These are phyloP conservation scores for Suillus discolor DNA, from an alignment of 768 basidiomycete species.

Conservation along the genomic window DNA sequence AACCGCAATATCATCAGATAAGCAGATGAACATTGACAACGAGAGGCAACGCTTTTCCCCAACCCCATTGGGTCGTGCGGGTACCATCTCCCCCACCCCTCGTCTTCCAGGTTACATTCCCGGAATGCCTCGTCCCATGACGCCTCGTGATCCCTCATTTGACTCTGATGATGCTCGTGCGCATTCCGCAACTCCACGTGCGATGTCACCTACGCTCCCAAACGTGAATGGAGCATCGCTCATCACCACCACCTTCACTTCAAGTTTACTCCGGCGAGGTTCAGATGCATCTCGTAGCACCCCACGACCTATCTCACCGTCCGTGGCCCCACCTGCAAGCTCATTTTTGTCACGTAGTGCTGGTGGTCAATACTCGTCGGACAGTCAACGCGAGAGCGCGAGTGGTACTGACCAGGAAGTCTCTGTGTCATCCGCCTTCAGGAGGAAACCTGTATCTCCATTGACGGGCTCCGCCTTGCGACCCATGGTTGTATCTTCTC, in stretches of 20 bases:
- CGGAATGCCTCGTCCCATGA: slow-evolving; percentile 91
- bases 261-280: slow-evolving; percentile 50
- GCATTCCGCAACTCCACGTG: slow-evolving; percentile 73
- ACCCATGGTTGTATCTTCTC: slow-evolving; percentile 55
- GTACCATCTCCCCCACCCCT: slow-evolving; percentile 49
- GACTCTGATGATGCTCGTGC: slow-evolving; percentile 77
- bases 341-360: slow-evolving; percentile 58
- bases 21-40: slow-evolving; percentile 46
- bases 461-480: slow-evolving; percentile 63
- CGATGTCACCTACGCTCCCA: slow-evolving; percentile 61
- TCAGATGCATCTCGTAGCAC: slow-evolving; percentile 57
- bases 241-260: slow-evolving; percentile 36
- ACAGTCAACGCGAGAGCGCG: slow-evolving; percentile 40
- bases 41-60: slow-evolving; percentile 62
- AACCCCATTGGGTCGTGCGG: slow-evolving; percentile 55
- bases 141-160: slow-evolving; percentile 67
- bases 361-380: slow-evolving; percentile 70
- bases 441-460: slow-evolving; percentile 75
- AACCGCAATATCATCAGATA: slow-evolving; percentile 73
- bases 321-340: slow-evolving; percentile 38
- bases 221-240: slow-evolving; percentile 36
- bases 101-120: slow-evolving; percentile 83
- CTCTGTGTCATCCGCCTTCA: slow-evolving; percentile 51
- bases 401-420: slow-evolving; percentile 43
- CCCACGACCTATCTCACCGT: slow-evolving; percentile 52